phyloP scores from a whole-genome alignment of 495 filamentous ascomycete species.

The Aspergillus funiculosus region DNA sequence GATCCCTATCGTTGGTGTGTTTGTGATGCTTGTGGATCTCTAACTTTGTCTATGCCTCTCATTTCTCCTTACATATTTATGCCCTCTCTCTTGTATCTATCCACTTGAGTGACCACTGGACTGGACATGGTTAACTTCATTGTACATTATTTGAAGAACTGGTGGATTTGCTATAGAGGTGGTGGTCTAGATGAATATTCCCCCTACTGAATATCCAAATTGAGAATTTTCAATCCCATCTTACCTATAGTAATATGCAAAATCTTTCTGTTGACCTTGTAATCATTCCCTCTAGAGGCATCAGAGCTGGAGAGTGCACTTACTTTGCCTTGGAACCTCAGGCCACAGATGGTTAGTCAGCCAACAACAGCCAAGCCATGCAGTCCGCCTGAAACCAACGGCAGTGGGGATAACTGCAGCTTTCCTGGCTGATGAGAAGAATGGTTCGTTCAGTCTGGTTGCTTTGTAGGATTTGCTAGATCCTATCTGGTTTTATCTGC shows the following conservation, averaged over 20 bases:
- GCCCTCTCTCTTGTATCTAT: background rate
- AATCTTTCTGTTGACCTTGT: no score
- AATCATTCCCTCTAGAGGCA: no score
- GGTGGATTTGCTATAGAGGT: no score
- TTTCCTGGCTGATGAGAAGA: background rate
- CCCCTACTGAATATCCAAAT: background rate
- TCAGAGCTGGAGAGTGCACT: background rate
- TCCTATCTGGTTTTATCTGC: background rate
- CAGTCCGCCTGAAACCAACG: constrained; percentile 17
- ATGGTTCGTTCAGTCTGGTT: constrained; percentile 6
- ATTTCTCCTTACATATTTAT: background rate
- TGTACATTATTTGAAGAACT: background rate
- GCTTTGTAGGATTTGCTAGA: background rate
- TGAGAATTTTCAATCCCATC: background rate
- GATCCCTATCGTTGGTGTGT: no score
- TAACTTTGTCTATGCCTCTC: background rate
- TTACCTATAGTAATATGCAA: no score
- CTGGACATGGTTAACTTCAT: background rate
- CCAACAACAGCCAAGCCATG: constrained; percentile 13
- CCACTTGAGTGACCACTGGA: background rate
- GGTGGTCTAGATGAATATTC: background rate
- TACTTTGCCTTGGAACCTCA: constrained; percentile 5
- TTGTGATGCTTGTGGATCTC: no score
- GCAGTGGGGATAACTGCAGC: constrained; percentile 8
- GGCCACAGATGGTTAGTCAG: constrained; percentile 23